Conservation (phyloP, 2,329 filamentous ascomycete species). For the Escovopsis sp. region DNA sequence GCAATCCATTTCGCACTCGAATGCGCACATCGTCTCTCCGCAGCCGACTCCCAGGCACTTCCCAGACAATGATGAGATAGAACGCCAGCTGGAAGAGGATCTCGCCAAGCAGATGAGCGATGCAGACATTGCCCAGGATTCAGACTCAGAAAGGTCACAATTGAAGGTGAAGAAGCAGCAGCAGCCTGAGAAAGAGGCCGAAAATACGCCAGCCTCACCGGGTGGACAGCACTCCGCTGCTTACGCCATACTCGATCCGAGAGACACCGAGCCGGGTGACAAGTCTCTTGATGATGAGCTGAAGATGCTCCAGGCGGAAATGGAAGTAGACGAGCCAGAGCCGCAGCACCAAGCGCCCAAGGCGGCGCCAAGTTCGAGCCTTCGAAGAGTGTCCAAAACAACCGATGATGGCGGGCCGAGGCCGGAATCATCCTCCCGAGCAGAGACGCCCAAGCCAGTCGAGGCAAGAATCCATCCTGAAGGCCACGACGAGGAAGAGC, state of each 20-base stretch:
- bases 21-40: constrained; percentile 33
- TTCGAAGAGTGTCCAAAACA: constrained; percentile 38
- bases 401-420: constrained; percentile 31
- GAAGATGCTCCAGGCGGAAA: constrained; percentile 32
- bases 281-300: constrained; percentile 37
- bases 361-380: constrained; percentile 38
- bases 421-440: constrained; percentile 15
- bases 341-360: constrained; percentile 34
- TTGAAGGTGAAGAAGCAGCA: constrained; percentile 13
- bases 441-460: constrained; percentile 8
- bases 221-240: constrained; percentile 18
- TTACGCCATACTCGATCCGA: constrained; percentile 39
- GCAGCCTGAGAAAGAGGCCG: constrained; percentile 14
- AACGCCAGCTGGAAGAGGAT: constrained; percentile 50
- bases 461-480: constrained; percentile 10
- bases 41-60: constrained; percentile 25
- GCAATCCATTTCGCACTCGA: constrained; percentile 18
- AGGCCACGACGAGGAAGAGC: background rate
- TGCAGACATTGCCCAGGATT: constrained; percentile 32
- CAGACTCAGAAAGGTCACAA: constrained; percentile 28
- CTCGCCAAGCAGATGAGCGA: constrained; percentile 41
- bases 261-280: constrained; percentile 29
- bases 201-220: constrained; percentile 13
- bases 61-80: constrained; percentile 49
- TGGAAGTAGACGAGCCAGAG: constrained; percentile 23